Base-by-base conservation (phyloP, 176 grass and related monocot species). In the Zea luxurians region DNA sequence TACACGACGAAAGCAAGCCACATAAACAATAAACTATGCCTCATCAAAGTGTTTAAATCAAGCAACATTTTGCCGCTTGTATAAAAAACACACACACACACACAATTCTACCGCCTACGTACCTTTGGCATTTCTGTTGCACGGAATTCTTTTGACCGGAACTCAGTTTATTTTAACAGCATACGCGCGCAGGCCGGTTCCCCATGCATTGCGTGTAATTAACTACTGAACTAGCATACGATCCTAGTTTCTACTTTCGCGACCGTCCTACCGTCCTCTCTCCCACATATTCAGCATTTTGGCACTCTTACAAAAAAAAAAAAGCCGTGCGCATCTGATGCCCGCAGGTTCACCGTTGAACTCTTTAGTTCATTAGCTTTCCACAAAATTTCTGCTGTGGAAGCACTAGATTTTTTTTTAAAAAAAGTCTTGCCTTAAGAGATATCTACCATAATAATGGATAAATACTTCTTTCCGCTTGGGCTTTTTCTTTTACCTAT, bases 141-240 rank as follows among this genome's bases (percentile, higher is more conserved):
- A 46, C n/a, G 54, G n/a, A 34, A 38, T 34, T 75, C 38, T 54
- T 73, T 75, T 60, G 73, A 75, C 73, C 41, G 3, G 40, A 44
- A 75, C 0, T 38, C 1, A 27, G 27, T n/a, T 20, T 48, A 8
- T 53, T 50, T 60, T 75, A 57, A 59, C 55, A 45, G 10, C 40
- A 75, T 35, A 37, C 37, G 41, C 36, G 41, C 41, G 36, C 41
- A 45, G 54, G n/a, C n/a, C n/a, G n/a, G 73, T 45, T 60, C 54
- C 40, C 73, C 55, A 75, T 61, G 55, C 73, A 21, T 21, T 61
- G 55, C 73, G 10, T 21, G 55, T 9, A 0, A 57, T 57, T 7
- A 9, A 58, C 45, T 47, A 52, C 49, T 58, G 42, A 58, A 54
- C 36, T 55, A 73, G 50, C 52, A 12, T 18, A 27, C 27, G 27